Base-by-base conservation (phyloP, 2,329 filamentous ascomycete species). In the Colletotrichum tropicicola region DNA sequence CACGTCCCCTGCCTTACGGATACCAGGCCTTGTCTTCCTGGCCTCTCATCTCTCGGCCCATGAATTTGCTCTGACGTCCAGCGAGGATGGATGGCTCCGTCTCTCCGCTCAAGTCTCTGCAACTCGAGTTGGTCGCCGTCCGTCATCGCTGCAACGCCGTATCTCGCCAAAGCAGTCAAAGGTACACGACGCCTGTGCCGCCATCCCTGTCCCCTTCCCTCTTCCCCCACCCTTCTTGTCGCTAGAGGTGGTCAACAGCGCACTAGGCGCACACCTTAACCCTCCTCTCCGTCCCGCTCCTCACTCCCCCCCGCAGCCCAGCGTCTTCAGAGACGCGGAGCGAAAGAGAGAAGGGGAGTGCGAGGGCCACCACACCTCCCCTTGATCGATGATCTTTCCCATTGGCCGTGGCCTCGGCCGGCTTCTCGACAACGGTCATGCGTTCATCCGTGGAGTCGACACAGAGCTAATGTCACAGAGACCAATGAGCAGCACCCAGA, bases 401-500 rank as follows among this genome's bases (percentile, higher is more conserved):
- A 65, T 65, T 65, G 56, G 56, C 9, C 43, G 56, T 55, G 57
- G 56, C 35, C 49, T 65, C 61, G 61, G 27, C 61, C 61, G 47
- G 43, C 48, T 59, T 47, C 49, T 79, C 75, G 74, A 79, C 80
- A 80, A 82, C 81, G 78, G 81, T 80, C 81, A 84, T 84, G 82
- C 81, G 79, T 80, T 82, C 78, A 79, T 80, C 80, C 81, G 80
- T 78, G 74, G 76, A 78, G 75, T 79, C 74, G 73, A 78, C 74
- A 73, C 77, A 77, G 74, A 77, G 75, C 78, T 79, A 77, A 79
- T 77, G 78, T 82, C 74, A 75, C 74, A 71, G 75, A 78, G 74
- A 75, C 73, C 80, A 81, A 82, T 83, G 71, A 76, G 70, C 71
- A 68, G 65, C 70, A 70, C 72, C 68, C 70, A 73, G 70, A 73